These are phyloP conservation scores for Carallia pectinifolia DNA, from an alignment of 345 rosid species.

Conservation along the genomic window DNA sequence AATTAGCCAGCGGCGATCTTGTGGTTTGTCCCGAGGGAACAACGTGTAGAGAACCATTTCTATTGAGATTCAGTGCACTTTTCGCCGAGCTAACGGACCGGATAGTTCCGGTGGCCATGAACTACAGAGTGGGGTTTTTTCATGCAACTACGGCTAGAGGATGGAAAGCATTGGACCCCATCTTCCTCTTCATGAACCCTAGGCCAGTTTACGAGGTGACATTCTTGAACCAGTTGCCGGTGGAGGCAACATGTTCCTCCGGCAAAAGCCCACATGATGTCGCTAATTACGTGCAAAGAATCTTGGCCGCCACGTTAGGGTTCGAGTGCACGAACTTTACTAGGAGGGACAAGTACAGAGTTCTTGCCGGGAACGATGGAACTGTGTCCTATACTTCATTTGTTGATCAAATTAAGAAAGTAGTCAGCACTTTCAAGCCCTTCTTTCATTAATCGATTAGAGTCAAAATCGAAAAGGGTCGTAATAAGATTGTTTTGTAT, in stretches of 20 bases:
- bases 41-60: conserved; percentile 87
- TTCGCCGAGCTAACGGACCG: conserved; percentile 82
- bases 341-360: conserved; percentile 78
- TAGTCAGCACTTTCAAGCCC: conserved; percentile 59
- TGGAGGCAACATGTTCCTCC: conserved; percentile 79
- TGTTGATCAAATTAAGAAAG: conserved; percentile 50
- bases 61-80: conserved; percentile 76
- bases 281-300: conserved; percentile 85
- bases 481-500: not conserved
- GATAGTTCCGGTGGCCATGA: conserved; percentile 93
- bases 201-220: conserved; percentile 87
- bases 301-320: conserved; percentile 77
- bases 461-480: not conserved
- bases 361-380: conserved; percentile 86
- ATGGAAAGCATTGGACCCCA: conserved; percentile 84
- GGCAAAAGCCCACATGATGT: conserved; percentile 93
- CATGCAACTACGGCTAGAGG: conserved; percentile 95
- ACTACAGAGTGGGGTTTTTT: conserved; percentile 85
- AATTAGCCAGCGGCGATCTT: conserved; percentile 59
- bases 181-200: conserved; percentile 95
- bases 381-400: conserved; percentile 56
- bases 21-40: conserved; percentile 95
- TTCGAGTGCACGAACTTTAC: conserved; percentile 94
- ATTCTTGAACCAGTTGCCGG: conserved; percentile 76
- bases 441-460: conserved; percentile 33